Conservation (phyloP, 345 rosid genomes). For the Erucastrum elatum region DNA sequence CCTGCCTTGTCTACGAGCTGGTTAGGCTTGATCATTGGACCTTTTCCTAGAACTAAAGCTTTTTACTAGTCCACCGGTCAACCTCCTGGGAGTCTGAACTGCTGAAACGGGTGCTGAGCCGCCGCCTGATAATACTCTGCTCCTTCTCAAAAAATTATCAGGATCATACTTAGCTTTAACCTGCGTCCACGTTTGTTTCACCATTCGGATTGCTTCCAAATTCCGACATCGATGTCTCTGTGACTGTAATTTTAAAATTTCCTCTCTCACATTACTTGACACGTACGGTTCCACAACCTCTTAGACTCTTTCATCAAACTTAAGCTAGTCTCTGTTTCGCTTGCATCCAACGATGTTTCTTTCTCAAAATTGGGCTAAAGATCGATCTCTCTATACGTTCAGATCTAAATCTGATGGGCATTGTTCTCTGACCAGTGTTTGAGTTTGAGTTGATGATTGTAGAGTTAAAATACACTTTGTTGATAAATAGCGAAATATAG, state of each 20-base stretch:
- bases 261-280: conserved; percentile 45
- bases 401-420: background rate
- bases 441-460: conserved; percentile 33
- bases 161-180: conserved; percentile 47
- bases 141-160: conserved; percentile 41
- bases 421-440: conserved; percentile 37
- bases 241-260: conserved; percentile 34
- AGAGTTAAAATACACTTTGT: no score
- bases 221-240: conserved; percentile 34
- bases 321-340: conserved; percentile 19
- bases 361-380: background rate
- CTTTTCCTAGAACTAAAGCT: conserved; percentile 86
- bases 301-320: conserved; percentile 38
- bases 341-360: conserved; percentile 38
- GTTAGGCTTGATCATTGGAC: conserved; percentile 77
- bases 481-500: background rate
- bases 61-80: conserved; percentile 43
- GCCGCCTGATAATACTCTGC: conserved; percentile 37
- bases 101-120: conserved; percentile 39
- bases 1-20: conserved; percentile 85
- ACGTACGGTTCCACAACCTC: conserved; percentile 46
- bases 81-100: conserved; percentile 59
- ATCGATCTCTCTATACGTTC: background rate
- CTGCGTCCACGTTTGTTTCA: conserved; percentile 28
- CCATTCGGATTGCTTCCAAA: conserved; percentile 24